A percentile compares a stretch with the other conserved stretches of the same genome.
phyloP scores from a whole-genome alignment of 1,284 basidiomycete species.

The Serendipita sp. region DNA sequence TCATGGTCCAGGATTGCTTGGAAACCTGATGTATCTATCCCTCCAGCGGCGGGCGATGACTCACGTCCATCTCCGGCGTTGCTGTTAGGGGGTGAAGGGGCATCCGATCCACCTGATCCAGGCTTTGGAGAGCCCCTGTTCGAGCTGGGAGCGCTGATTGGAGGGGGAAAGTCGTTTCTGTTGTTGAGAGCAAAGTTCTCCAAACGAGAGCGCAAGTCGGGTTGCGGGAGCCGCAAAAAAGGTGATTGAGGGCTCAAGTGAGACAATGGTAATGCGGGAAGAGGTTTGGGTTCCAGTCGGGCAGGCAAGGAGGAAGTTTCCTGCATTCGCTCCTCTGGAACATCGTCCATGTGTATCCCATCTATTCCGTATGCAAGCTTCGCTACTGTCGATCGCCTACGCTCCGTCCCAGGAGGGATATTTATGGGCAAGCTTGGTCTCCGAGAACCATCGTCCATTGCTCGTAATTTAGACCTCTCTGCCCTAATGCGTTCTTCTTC shows the following conservation, averaged over 20 bases:
- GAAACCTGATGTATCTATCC: neutral
- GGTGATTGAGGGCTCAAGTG: neutral
- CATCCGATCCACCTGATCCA: neutral
- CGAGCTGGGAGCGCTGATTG: too few species aligned
- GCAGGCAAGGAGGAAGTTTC: neutral
- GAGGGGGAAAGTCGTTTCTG: neutral
- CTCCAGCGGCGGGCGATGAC: neutral
- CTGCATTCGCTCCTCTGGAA: conserved; percentile 1
- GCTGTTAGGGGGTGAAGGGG: neutral
- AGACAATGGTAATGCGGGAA: neutral
- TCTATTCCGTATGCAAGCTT: neutral
- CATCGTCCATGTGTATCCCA: neutral
- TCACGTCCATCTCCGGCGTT: neutral
- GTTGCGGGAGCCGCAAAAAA: neutral
- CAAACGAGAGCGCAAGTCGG: neutral
- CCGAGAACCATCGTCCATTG: conserved; percentile 32
- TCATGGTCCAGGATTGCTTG: conserved; percentile 5
- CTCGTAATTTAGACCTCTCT: conserved; percentile 31
- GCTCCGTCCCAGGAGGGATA: neutral
- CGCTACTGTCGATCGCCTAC: neutral
- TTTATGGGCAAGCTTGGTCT: conserved; percentile 32
- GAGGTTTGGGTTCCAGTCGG: neutral
- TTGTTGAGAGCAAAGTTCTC: neutral
- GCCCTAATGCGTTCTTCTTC: conserved; percentile 23
- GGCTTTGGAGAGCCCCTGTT: neutral